Evolutionary conservation across 2,329 filamentous ascomycete genomes (phyloP).

Genomic region (Colletotrichum graminicola): DNA sequence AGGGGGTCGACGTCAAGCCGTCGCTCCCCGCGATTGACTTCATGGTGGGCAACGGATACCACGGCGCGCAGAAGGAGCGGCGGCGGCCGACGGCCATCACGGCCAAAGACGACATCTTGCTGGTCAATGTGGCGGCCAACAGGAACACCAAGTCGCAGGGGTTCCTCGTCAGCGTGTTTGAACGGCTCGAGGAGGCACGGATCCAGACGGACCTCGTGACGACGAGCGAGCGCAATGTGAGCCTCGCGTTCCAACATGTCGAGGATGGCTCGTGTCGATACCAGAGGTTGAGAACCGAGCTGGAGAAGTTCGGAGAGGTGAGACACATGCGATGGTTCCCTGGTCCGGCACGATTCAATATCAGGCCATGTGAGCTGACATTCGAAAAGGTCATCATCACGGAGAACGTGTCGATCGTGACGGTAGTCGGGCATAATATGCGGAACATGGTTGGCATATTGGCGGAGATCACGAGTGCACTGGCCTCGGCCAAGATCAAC

Average conservation of each 20-base stretch:
- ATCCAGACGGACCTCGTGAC: constrained; percentile 97
- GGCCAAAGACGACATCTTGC: constrained; percentile 95
- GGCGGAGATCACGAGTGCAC: constrained; percentile 31
- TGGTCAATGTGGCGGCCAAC: constrained; percentile 98
- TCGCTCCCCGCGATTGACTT: constrained; percentile 21
- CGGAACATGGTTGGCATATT: constrained; percentile 94
- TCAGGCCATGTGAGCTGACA: constrained; percentile 43
- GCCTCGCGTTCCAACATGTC: constrained; percentile 92
- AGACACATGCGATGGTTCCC: constrained; percentile 68
- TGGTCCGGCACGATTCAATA: too few relatives aligned
- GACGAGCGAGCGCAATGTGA: constrained; percentile 95
- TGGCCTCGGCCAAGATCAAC: constrained; percentile 38
- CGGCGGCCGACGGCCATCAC: constrained; percentile 90
- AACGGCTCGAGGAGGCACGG: constrained; percentile 85
- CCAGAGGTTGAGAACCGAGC: constrained; percentile 75
- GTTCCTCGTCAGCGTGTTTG: constrained; percentile 96
- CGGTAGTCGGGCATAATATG: constrained; percentile 93
- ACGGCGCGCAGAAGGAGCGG: constrained; percentile 20
- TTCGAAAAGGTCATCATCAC: constrained; percentile 20
- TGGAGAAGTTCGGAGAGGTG: constrained; percentile 86
- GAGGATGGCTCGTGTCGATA: constrained; percentile 72
- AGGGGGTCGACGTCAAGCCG: constrained; percentile 61
- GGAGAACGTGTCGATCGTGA: constrained; percentile 93
- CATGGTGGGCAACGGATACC: constrained; percentile 32
- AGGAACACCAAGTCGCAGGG: constrained; percentile 96